These are phyloP conservation scores for Paspalum notatum DNA, from an alignment of 176 grass and related monocot genomes.

Conservation along the genomic window DNA sequence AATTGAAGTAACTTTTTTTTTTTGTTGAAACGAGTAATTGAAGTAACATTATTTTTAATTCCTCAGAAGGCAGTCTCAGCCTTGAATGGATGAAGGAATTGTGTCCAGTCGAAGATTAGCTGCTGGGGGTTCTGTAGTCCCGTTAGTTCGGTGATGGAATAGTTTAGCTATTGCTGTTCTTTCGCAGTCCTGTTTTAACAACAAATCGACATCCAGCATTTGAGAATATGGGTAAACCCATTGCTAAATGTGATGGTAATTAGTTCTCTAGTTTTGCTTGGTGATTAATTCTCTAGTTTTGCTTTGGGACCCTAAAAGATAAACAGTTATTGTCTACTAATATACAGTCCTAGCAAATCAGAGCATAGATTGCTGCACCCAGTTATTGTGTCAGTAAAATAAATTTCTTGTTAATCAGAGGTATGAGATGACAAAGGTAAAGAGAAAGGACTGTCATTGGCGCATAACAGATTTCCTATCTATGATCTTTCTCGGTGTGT, in stretches of 20 bases:
- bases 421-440: too few relatives aligned
- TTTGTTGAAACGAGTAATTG: too few relatives aligned
- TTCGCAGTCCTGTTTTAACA: constrained; percentile 78
- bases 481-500: too few relatives aligned
- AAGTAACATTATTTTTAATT: background rate
- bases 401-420: too few relatives aligned
- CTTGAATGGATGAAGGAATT: constrained; percentile 10
- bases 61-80: constrained; percentile 26
- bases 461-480: too few relatives aligned
- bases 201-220: constrained; percentile 26
- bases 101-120: constrained; percentile 18
- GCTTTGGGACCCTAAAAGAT: background rate
- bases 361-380: background rate
- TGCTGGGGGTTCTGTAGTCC: constrained; percentile 42
- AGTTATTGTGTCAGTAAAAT: background rate
- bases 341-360: constrained; percentile 18
- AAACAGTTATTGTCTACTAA: constrained; percentile 13
- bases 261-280: constrained; percentile 4
- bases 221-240: constrained; percentile 10
- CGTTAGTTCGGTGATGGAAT: constrained; percentile 69
- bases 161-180: constrained; percentile 82
- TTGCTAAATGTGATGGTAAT: background rate
- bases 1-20: background rate
- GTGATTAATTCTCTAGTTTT: constrained; percentile 21
- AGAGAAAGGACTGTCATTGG: too few relatives aligned